Base-by-base conservation (phyloP, 495 filamentous ascomycete species). In the Tricharina praecox region DNA sequence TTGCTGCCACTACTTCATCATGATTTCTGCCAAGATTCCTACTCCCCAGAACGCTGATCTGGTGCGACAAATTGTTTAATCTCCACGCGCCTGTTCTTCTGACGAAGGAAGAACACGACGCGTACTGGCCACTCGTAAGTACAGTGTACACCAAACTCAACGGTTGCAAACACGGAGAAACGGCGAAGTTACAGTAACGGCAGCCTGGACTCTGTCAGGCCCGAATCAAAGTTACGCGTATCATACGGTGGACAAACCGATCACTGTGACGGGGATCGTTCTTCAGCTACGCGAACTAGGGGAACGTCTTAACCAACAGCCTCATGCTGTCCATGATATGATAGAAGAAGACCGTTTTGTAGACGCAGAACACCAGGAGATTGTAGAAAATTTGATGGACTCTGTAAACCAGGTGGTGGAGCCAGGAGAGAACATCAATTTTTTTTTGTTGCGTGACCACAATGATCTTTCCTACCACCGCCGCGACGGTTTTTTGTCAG, bases 91-190 rank as follows among this genome's bases (percentile, higher is more conserved):
- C 37, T 11, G 13, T 48, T 3, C 24, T 44, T 16, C 18, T 52
- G 18, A 52, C 18, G 4, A 20, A 41, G 10, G 9, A 42, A 28
- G 41, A 51, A 21, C 47, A 41, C n/a, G 1, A 2, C 3, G 23
- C 47, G 2, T 52, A 48, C 20, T 52, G 50, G 25, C 28, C 44
- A 1, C 26, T 52, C 3, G 37, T 43, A 2, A 28, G 47, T 37
- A 26, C 43, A 11, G 39, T 52, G 39, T 52, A 37, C 43, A 48
- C 36, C 3, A 35, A 48, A 32, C 38, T 35, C 18, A 40, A 41
- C 18, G 33, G 30, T 10, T 11, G 47, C 32, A 51, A 26, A 33
- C 13, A 13, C 23, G 47, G 19, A 20, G 32, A 18, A 21, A 51
- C 26, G 13, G 23, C 1, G 32, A 28, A 37, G 38, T 44, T 26